phyloP scores from a whole-genome alignment of 176 grass and related monocot genomes.

The Oryza australiensis region DNA sequence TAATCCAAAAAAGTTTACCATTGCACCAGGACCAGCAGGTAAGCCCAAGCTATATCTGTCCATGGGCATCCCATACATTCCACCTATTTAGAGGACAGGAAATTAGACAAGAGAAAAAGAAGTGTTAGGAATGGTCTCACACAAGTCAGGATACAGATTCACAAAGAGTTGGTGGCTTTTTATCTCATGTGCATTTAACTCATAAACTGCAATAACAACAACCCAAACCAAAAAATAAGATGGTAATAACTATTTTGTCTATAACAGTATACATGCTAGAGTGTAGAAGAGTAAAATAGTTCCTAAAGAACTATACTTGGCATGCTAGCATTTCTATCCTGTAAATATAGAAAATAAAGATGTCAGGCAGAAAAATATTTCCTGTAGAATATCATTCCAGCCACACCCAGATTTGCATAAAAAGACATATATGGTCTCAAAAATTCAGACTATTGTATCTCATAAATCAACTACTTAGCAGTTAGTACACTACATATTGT shows the following conservation, averaged over 20 bases:
- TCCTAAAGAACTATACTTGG: not conserved
- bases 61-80: constrained; percentile 76
- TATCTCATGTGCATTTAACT: not conserved
- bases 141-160: not conserved
- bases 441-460: not conserved
- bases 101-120: not conserved
- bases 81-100: constrained; percentile 52
- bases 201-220: not conserved
- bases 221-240: not conserved
- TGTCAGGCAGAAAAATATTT: not conserved
- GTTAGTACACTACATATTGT: not conserved
- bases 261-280: not conserved
- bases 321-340: not conserved
- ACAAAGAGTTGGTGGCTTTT: not conserved
- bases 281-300: not conserved
- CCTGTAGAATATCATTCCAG: not conserved
- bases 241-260: not conserved
- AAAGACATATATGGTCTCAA: not conserved
- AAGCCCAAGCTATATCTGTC: constrained; percentile 70
- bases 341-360: not conserved
- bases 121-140: not conserved
- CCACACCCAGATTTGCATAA: not conserved
- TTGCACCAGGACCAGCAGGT: constrained; percentile 48
- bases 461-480: not conserved
- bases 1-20: constrained; percentile 49